Percentiles rank a stretch among this genome's conserved stretches.
phyloP scores from a whole-genome alignment of 345 rosid genomes.

The Raphanus sativus region DNA sequence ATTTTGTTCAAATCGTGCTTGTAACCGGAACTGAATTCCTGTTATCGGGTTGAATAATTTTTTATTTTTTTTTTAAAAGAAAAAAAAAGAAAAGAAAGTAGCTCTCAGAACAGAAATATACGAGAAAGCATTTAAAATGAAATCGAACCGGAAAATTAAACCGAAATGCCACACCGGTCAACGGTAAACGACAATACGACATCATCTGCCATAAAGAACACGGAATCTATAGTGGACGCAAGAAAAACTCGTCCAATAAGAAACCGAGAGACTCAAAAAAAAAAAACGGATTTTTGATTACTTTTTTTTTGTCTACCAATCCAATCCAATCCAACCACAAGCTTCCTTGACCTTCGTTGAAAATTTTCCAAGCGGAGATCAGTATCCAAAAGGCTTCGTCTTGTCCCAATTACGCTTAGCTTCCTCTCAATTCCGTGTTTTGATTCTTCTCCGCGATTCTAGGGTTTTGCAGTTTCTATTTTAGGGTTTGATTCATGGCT shows the following conservation, averaged over 20 bases:
- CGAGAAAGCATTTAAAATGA: too few relatives aligned
- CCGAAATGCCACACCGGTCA: constrained; percentile 9
- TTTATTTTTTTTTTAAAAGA: too few relatives aligned
- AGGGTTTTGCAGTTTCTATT: constrained; percentile 31
- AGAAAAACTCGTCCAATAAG: constrained; percentile 11
- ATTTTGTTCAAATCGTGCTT: neutral
- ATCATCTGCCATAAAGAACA: constrained; percentile 5
- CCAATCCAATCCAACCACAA: neutral
- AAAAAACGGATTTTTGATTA: neutral
- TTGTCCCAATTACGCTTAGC: constrained; percentile 8
- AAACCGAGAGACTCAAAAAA: neutral
- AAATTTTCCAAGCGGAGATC: neutral
- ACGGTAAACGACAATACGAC: constrained; percentile 20
- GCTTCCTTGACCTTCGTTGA: constrained; percentile 13
- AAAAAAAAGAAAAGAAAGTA: too few relatives aligned
- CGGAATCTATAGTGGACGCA: constrained; percentile 11
- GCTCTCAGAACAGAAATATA: too few relatives aligned
- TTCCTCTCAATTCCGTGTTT: constrained; percentile 3
- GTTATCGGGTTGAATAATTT: too few relatives aligned
- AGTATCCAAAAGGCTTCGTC: neutral
- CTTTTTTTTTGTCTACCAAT: neutral
- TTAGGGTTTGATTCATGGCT: constrained; percentile 13
- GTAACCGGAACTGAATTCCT: neutral
- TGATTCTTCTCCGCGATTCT: constrained; percentile 23
- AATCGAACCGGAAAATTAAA: neutral